Evolutionary conservation across 768 basidiomycete species (phyloP).

Genomic region (Phylloporus scabripes): DNA sequence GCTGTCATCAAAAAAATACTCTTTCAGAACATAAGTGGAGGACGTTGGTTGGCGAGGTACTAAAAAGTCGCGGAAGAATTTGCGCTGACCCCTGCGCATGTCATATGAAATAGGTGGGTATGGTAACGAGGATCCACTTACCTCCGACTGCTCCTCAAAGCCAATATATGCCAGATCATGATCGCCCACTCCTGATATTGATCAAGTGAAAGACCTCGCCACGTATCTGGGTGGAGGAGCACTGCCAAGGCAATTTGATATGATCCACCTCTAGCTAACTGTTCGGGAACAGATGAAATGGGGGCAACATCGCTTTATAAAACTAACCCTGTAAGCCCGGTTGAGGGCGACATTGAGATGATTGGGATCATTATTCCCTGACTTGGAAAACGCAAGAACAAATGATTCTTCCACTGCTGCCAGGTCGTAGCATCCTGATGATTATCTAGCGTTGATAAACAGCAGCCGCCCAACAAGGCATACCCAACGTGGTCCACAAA

Average conservation of each 20-base stretch:
- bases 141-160: conserved; percentile 65
- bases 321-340: conserved; percentile 57
- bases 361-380: conserved; percentile 55
- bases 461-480: conserved; percentile 4
- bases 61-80: conserved; percentile 61
- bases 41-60: conserved; percentile 50
- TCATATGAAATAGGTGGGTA: conserved; percentile 10
- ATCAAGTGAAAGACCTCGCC: conserved; percentile 58
- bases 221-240: conserved; percentile 63
- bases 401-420: conserved; percentile 64
- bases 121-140: conserved; percentile 29
- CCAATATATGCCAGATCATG: conserved; percentile 74
- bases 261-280: conserved; percentile 67
- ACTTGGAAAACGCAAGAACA: conserved; percentile 59
- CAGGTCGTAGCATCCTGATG: conserved; percentile 59
- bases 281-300: conserved; percentile 13
- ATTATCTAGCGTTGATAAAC: conserved; percentile 7
- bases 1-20: conserved; percentile 48
- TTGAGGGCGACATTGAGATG: conserved; percentile 58
- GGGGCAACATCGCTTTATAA: background rate
- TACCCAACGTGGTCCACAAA: conserved; percentile 68
- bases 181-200: conserved; percentile 71
- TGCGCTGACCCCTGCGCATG: conserved; percentile 50
- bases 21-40: conserved; percentile 47
- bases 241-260: conserved; percentile 57